Conservation (phyloP, 495 filamentous ascomycete genomes). For the Hypoxylon lienhwacheense region DNA sequence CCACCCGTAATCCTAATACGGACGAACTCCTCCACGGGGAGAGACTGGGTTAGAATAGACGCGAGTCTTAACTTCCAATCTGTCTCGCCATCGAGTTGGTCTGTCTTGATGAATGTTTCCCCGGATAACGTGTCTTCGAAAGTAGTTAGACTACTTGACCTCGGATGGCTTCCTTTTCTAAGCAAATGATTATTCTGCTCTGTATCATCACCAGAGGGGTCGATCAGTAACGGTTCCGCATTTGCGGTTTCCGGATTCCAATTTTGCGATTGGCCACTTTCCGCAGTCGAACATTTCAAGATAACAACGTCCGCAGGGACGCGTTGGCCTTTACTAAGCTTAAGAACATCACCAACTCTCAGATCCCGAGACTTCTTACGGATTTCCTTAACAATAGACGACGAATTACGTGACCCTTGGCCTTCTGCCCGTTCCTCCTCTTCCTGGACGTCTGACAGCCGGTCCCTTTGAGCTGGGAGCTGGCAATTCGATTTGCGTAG, state of each 20-base stretch:
- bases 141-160: slow-evolving; percentile 13
- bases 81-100: slow-evolving; percentile 97
- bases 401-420: slow-evolving; percentile 42
- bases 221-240: slow-evolving; percentile 47
- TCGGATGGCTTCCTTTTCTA: slow-evolving; percentile 2
- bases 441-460: slow-evolving; percentile 56
- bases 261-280: slow-evolving; percentile 43
- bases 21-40: slow-evolving; percentile 68
- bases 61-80: slow-evolving; percentile 97
- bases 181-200: slow-evolving; percentile 11
- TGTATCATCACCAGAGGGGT: slow-evolving; percentile 35
- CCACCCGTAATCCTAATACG: slow-evolving; percentile 78
- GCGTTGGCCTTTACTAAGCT: slow-evolving; percentile 85
- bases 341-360: slow-evolving; percentile 92
- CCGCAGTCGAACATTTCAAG: slow-evolving; percentile 76
- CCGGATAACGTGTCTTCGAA: slow-evolving; percentile 54
- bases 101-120: slow-evolving; percentile 95
- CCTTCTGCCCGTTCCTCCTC: slow-evolving; percentile 56
- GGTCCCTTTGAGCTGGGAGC: slow-evolving; percentile 36
- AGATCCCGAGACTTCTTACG: slow-evolving; percentile 83
- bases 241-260: slow-evolving; percentile 37
- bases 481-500: slow-evolving; percentile 40
- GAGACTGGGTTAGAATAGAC: slow-evolving; percentile 75
- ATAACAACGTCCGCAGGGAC: slow-evolving; percentile 95
- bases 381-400: slow-evolving; percentile 60